Percentiles rank a stretch among this genome's conserved stretches.
These are phyloP conservation scores for Allium fistulosum DNA, from an alignment of 106 monocot species.

Conservation along the genomic window DNA sequence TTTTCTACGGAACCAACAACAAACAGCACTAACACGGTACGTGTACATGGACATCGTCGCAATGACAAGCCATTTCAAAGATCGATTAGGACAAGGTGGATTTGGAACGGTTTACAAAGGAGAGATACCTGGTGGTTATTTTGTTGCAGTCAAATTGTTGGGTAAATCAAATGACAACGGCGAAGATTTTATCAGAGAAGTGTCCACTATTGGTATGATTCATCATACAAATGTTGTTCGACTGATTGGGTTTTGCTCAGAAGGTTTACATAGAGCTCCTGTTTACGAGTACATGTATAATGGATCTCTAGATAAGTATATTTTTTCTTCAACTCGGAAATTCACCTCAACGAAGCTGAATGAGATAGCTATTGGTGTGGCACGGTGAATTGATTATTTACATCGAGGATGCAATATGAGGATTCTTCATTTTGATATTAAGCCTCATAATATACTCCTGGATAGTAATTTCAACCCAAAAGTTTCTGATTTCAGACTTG, in stretches of 20 bases:
- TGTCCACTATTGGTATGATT: conserved; percentile 45
- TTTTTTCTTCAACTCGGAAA: conserved; percentile 1
- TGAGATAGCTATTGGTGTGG: conserved; percentile 13
- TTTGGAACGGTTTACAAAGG: conserved; percentile 41
- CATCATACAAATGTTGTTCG: conserved; percentile 37
- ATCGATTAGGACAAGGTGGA: conserved; percentile 41
- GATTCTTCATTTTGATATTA: conserved; percentile 21
- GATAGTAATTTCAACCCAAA: conserved; percentile 10
- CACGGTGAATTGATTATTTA: conserved; percentile 9
- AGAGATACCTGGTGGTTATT: conserved; percentile 9
- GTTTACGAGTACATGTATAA: conserved; percentile 17
- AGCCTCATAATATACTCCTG: conserved; percentile 16
- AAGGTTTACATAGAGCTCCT: conserved; percentile 26
- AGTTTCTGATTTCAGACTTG: conserved; percentile 13
- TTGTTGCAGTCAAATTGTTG: conserved; percentile 37
- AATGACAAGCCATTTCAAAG: conserved; percentile 35
- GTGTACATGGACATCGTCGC: conserved; percentile 29
- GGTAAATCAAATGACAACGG: conserved; percentile 16
- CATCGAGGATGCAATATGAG: conserved; percentile 7
- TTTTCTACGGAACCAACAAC: conserved; percentile 23
- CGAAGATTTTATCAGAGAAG: conserved; percentile 48
- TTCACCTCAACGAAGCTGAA: conserved; percentile 6
- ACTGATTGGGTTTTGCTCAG: conserved; percentile 44
- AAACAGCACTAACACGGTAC: conserved; percentile 24
- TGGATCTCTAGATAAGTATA: conserved; percentile 13